Base-by-base conservation (phyloP, 306 rosid genomes). In the Coriaria nepalensis region DNA sequence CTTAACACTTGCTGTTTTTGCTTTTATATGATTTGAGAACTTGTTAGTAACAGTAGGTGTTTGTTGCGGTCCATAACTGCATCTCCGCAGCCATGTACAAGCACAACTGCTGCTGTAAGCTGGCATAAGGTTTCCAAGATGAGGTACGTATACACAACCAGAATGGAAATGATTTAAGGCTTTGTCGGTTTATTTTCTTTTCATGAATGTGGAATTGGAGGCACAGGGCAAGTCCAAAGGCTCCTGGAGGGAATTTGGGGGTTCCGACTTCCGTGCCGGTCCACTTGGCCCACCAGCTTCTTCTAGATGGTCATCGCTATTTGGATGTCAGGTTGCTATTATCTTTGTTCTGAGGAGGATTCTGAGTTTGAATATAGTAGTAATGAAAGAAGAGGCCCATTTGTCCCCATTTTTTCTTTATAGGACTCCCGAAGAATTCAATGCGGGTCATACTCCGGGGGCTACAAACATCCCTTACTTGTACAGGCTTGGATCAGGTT, bases 231-330 rank as follows among this genome's bases (percentile, higher is more conserved):
- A 83, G 93, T 53, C 65, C 51, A 8, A 72, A 48, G 50, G 77
- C 63, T 67, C 40, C 63, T 52, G 73, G 71, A 20, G 77, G 69
- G 52, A 76, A 77, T 57, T 42, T 75, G 61, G 82, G 70, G 9
- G 76, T 75, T 49, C 95, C 92, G 10, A 73, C 85, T 38, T 90
- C 95, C 2, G 95, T 85, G 49, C 95, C 95, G 0, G 92, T 90
- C 54, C 93, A 87, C 15, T 82, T 85, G 11, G 98, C 95, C 1
- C 73, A 68, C 35, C 94, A 85, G 58, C 94, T 90, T 59, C 72
- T 75, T 62, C 92, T 72, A n/a, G 98, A 95, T 41, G 96, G 98
- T 8, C 87, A 85, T 51, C 73, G 75, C 7, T 90, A 77, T 68
- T 73, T 90, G 68, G 98, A 85, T 59, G 95, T 90, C n/a, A 84